Base-by-base conservation (phyloP, 2,329 filamentous ascomycete species). In the Cladosporium sp. region DNA sequence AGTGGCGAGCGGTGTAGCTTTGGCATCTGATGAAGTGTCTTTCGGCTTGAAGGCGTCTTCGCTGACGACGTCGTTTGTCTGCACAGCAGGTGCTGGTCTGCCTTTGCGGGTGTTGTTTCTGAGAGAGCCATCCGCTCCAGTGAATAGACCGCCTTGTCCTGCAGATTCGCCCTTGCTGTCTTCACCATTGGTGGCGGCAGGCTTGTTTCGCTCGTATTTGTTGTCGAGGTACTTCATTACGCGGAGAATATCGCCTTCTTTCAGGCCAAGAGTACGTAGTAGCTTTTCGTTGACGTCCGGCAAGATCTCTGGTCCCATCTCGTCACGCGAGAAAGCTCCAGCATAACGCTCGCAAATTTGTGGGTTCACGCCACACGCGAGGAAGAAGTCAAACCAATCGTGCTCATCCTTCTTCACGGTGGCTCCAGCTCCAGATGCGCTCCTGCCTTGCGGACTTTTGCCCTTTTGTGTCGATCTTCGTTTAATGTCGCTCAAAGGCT, bases 301-400 rank as follows among this genome's bases (percentile, higher is more conserved):
- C 66, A 98, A 80, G 46, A 97, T 89, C 68, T 91, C 93, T 77
- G 97, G 93, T 70, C 96, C 93, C 92, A 99, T 98, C 28, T 93
- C 95, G 75, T 99, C 95, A 74, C 89, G 89, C 57, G 87, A 79
- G 75, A 99, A 99, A 2, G 92, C 92, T 74, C 93, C 91, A 1
- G 93, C 89, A 75, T 99, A 99, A 64, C 95, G 87, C 79, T 98
- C 94, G 78, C 95, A 99, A 55, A 97, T 89, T 66, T 96, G 92
- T 58, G 94, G 91, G 53, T 93, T 90, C 72, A 98, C 92, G 56
- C 96, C 94, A 76, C 93, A 96, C 69, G 89, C 88, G 49, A 99
- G 82, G 83, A 99, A 99, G 81, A 99, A 98, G 76, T 97, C 93
- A 74, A 99, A 99, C 95, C 95, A 99, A 77, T 99, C 95, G 76